Conservation (phyloP, 2,329 filamentous ascomycete species). For the Alternaria rosae region DNA sequence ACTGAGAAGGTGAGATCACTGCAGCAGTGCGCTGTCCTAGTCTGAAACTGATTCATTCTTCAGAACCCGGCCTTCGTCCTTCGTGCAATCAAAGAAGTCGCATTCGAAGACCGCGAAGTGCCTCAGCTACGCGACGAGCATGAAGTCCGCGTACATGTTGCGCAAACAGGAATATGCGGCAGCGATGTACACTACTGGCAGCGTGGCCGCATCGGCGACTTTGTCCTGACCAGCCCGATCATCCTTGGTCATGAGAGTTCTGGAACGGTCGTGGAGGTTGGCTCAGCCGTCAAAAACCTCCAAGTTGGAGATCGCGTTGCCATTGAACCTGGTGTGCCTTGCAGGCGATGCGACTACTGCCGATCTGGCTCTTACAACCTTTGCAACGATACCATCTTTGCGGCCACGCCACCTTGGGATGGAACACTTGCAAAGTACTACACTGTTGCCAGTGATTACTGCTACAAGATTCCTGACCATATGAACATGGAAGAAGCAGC, state of each 20-base stretch:
- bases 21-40: neutral
- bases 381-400: constrained; percentile 32
- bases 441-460: constrained; percentile 31
- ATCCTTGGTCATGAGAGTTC: constrained; percentile 41
- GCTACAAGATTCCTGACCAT: constrained; percentile 35
- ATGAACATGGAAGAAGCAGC: constrained; percentile 35
- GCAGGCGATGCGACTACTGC: constrained; percentile 28
- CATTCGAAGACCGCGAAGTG: constrained; percentile 55
- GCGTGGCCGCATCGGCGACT: constrained; percentile 33
- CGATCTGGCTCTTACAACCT: constrained; percentile 32
- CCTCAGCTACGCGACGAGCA: constrained; percentile 41
- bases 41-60: neutral
- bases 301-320: constrained; percentile 38
- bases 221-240: constrained; percentile 31
- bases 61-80: constrained; percentile 59
- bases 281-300: constrained; percentile 31
- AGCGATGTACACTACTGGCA: constrained; percentile 57
- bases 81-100: constrained; percentile 54
- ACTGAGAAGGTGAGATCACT: neutral
- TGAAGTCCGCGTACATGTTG: constrained; percentile 78
- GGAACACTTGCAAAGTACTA: constrained; percentile 38
- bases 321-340: constrained; percentile 36
- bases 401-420: constrained; percentile 34
- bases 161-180: constrained; percentile 84
- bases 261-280: constrained; percentile 31